Conservation (phyloP, 192 early-diverging fungal species). For the Spizellomyces sp. region DNA sequence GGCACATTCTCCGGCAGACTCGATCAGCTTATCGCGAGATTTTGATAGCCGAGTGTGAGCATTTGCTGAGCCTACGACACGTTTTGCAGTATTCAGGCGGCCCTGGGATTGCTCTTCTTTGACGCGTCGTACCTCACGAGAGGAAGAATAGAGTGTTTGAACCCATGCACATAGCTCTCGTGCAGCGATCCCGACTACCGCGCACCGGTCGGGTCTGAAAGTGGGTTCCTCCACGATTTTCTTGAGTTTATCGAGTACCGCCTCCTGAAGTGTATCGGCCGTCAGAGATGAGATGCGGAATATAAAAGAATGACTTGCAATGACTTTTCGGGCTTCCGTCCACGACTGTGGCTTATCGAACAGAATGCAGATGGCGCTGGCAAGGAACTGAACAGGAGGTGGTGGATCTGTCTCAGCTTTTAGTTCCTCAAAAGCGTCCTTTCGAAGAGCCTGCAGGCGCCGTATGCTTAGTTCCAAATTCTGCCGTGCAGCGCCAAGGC, state of each 20-base stretch:
- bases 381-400: neutral
- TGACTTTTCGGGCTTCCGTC: slow-evolving; percentile 13
- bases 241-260: slow-evolving; percentile 2
- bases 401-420: slow-evolving; percentile 12
- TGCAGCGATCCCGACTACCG: neutral
- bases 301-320: slow-evolving; percentile 19
- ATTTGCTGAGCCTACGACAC: neutral
- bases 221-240: neutral
- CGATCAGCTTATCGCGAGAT: neutral
- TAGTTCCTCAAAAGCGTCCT: slow-evolving; percentile 24
- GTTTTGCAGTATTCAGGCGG: neutral
- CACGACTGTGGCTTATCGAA: slow-evolving; percentile 11
- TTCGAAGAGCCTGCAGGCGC: slow-evolving; percentile 9
- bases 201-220: slow-evolving; percentile 2
- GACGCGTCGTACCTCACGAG: neutral
- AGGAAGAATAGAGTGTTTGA: neutral
- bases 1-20: neutral
- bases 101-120: neutral
- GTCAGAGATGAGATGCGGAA: neutral
- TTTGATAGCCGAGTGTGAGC: neutral
- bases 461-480: neutral
- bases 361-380: slow-evolving; percentile 17
- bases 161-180: neutral
- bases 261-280: neutral
- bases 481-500: neutral